Percentiles rank a stretch among this genome's conserved stretches.
Evolutionary conservation across 2,329 filamentous ascomycete species (phyloP).

Genomic region (Colletotrichum tamarilloi): DNA sequence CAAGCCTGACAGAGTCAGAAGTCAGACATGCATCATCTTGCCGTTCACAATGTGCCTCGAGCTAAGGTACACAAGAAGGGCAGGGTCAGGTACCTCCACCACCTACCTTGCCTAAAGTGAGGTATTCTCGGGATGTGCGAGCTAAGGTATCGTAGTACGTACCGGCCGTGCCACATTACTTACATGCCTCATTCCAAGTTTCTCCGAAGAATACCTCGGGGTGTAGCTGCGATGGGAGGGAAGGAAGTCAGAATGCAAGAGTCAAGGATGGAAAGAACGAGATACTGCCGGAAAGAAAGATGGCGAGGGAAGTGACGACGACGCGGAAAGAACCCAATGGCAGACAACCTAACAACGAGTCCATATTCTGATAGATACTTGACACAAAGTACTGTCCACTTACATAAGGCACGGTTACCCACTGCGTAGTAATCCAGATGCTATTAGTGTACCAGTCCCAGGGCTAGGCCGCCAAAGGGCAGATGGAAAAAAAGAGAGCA

Average conservation of each 20-base stretch:
- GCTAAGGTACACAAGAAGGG: neutral
- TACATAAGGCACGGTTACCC: neutral
- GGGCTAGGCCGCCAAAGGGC: too few relatives aligned
- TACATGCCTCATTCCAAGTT: neutral
- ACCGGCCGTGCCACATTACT: neutral
- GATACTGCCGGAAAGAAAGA: neutral
- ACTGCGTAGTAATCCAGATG: neutral
- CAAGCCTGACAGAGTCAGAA: constrained; percentile 19
- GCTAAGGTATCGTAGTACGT: neutral
- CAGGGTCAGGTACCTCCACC: too few relatives aligned
- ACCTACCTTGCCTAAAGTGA: neutral
- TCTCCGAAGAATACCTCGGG: neutral
- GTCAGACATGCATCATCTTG: neutral
- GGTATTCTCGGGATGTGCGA: neutral
- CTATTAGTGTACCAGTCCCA: too few relatives aligned
- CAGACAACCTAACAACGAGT: neutral
- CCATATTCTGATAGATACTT: neutral
- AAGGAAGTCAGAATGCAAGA: neutral
- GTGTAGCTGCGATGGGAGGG: neutral
- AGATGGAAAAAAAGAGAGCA: neutral
- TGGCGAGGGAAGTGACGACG: neutral
- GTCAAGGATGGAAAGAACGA: neutral
- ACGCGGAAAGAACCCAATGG: neutral
- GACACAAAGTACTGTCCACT: neutral
- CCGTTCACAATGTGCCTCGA: neutral